phyloP scores from a whole-genome alignment of 2,329 filamentous ascomycete species.

The Colletotrichum sp. region DNA sequence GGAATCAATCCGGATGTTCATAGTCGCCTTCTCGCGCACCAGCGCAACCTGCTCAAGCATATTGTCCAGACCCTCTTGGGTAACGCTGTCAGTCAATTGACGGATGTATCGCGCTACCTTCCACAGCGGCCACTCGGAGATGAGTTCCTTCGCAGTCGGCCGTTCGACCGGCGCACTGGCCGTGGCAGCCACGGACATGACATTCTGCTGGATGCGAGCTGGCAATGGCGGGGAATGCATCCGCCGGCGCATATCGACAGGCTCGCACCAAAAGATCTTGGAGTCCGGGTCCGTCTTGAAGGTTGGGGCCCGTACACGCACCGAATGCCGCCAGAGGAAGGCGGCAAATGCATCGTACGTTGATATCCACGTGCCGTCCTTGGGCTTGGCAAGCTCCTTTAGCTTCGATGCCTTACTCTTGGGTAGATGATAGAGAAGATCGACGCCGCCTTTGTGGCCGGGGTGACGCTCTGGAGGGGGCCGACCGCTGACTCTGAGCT shows the following conservation, averaged over 20 bases:
- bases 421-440: slow-evolving; percentile 46
- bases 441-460: slow-evolving; percentile 25
- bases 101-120: slow-evolving; percentile 42
- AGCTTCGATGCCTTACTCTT: slow-evolving; percentile 46
- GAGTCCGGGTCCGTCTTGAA: slow-evolving; percentile 34
- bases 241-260: slow-evolving; percentile 43
- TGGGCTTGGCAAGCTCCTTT: slow-evolving; percentile 38
- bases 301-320: slow-evolving; percentile 35
- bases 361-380: slow-evolving; percentile 45
- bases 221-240: slow-evolving; percentile 25
- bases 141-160: slow-evolving; percentile 36
- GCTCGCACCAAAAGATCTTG: slow-evolving; percentile 38
- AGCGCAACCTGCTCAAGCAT: slow-evolving; percentile 35
- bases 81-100: slow-evolving; percentile 38
- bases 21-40: slow-evolving; percentile 38
- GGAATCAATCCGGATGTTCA: slow-evolving; percentile 37
- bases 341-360: slow-evolving; percentile 51
- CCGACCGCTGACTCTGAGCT: slow-evolving; percentile 35
- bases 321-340: slow-evolving; percentile 44
- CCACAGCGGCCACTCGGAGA: slow-evolving; percentile 38
- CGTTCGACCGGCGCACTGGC: slow-evolving; percentile 28
- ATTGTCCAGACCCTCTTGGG: slow-evolving; percentile 34
- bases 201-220: slow-evolving; percentile 40
- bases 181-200: slow-evolving; percentile 30
- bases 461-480: slow-evolving; percentile 31